phyloP scores from a whole-genome alignment of 192 early-diverging fungal species.

The Coemansia umbellata region DNA sequence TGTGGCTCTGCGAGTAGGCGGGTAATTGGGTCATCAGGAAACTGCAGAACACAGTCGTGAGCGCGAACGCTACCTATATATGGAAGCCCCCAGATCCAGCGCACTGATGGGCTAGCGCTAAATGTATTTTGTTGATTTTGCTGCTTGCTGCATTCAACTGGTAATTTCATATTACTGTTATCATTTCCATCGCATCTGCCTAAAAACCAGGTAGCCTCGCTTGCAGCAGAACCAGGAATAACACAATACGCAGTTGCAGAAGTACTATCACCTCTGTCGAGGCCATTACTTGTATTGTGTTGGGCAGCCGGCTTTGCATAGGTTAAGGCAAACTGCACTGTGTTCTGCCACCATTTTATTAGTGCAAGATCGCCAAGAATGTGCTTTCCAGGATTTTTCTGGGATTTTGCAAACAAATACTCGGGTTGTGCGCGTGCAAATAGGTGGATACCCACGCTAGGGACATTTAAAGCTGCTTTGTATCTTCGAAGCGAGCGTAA shows the following conservation, averaged over 20 bases:
- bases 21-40: conserved; percentile 49
- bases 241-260: conserved; percentile 20
- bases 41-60: conserved; percentile 43
- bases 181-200: neutral
- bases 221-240: conserved; percentile 25
- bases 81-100: conserved; percentile 45
- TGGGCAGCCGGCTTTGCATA: conserved; percentile 6
- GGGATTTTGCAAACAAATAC: conserved; percentile 76
- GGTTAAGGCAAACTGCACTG: conserved; percentile 22
- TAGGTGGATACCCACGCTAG: conserved; percentile 48
- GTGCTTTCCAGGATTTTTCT: conserved; percentile 60
- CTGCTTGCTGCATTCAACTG: neutral
- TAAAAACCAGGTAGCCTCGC: conserved; percentile 17
- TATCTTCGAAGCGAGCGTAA: conserved; percentile 27
- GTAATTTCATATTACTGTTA: neutral
- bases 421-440: conserved; percentile 86
- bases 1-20: conserved; percentile 36
- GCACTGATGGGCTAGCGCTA: neutral
- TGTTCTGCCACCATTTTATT: conserved; percentile 74
- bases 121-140: neutral
- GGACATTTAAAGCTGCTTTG: conserved; percentile 1
- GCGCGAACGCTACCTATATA: conserved; percentile 16
- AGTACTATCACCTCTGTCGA: no score
- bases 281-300: neutral
- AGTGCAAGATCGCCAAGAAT: conserved; percentile 60